These are phyloP conservation scores for Chaetomium sp. DNA, from an alignment of 2,329 filamentous ascomycete species.

Conservation along the genomic window DNA sequence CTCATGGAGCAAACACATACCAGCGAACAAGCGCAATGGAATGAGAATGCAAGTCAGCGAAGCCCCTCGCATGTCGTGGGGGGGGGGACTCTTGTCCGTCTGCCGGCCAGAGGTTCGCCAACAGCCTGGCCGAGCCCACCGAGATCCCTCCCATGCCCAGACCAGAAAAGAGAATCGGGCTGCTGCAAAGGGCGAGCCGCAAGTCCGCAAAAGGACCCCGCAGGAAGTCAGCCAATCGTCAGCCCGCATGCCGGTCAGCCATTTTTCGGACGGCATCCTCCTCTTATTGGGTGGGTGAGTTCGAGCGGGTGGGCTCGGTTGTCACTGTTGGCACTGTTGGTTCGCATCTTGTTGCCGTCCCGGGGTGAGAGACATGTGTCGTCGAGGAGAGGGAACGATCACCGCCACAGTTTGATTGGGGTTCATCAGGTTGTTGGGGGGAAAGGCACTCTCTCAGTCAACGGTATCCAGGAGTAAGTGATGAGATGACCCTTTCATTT, in stretches of 20 bases:
- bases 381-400: background rate
- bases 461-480: too few species aligned
- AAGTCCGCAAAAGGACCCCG: slow-evolving; percentile 4
- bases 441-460: background rate
- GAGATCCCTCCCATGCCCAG: background rate
- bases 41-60: too few species aligned
- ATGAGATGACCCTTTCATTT: too few species aligned
- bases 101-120: too few species aligned
- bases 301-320: background rate
- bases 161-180: slow-evolving; percentile 1
- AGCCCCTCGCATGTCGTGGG: too few species aligned
- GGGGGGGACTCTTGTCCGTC: too few species aligned
- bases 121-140: too few species aligned
- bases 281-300: slow-evolving; percentile 2
- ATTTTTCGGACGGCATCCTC: background rate
- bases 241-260: slow-evolving; percentile 4
- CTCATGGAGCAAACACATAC: too few species aligned
- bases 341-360: background rate
- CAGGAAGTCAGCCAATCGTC: slow-evolving; percentile 6
- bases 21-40: too few species aligned
- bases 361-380: background rate
- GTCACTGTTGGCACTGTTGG: background rate
- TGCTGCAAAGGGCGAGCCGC: slow-evolving; percentile 2
- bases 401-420: background rate
- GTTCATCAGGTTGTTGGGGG: background rate